Evolutionary conservation across 2,329 filamentous ascomycete species (phyloP), one percentile per base, ranked within the genome.

Genomic region (Alternaria gansuensis): DNA sequence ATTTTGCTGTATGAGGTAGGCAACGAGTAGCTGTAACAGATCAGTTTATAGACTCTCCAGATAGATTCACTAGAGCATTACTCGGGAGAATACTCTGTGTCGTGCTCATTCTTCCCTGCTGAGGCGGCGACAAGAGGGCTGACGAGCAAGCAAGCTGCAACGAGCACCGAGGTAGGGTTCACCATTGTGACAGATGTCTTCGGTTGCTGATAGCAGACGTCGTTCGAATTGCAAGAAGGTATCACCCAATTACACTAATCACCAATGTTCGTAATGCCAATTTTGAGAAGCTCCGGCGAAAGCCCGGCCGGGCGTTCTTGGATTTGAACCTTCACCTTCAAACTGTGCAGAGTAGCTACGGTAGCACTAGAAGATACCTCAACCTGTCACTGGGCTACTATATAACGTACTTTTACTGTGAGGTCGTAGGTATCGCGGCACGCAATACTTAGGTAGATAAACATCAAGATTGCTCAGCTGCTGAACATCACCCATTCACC

Each of bases 1-100:
- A 48, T 50, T 17, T 64, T 50, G 45, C 3, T 34, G 9, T 44
- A 34, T n/a, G 58, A 13, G 3, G 44, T 11, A 34, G 41, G 17
- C 17, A 28, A 1, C 5, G 29, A 11, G 29, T 34, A 34, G 21
- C 44, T 46, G 29, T 6, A 9, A 21, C 4, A n/a, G 0, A 34
- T 46, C 2, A 34, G 21, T 24, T 24, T 34, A 3, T 8, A 10
- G 7, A 1, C 2, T 23, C 9, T 14, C 11, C 29, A 9, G 1
- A 10, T 34, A 4, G 44, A 0, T 39, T 3, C 29, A 17, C 11
- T 9, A 8, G 21, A n/a, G 44, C 21, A 46, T 34, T 34, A 46
- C 44, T n/a, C 14, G 4, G 21, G 21, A 24, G 44, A 34, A 7
- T 34, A 46, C 5, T 24, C 44, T 1, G 21, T 14, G 3, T 11